Conservation (phyloP, 2,329 filamentous ascomycete species). For the Xylariaceae sp. region DNA sequence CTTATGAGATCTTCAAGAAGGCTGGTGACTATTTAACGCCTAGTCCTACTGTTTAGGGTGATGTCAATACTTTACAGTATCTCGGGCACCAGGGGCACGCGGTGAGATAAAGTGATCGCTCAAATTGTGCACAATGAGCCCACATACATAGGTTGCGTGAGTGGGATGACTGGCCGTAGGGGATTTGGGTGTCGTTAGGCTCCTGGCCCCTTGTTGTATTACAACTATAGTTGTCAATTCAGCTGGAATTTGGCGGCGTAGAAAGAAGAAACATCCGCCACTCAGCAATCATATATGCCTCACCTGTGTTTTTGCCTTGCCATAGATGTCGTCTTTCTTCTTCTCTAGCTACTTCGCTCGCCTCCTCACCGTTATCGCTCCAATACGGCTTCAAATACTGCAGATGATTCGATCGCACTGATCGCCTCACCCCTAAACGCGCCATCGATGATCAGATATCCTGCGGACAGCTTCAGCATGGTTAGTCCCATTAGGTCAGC, state of each 20-base stretch:
- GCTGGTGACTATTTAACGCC: constrained; percentile 2
- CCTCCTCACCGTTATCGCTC: not conserved
- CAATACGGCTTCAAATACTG: not conserved
- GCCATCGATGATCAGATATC: not conserved
- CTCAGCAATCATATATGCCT: constrained; percentile 11
- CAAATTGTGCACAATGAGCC: constrained; percentile 10
- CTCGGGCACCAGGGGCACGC: not conserved
- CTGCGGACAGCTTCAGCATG: not conserved
- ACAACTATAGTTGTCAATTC: constrained; percentile 9
- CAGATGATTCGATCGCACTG: not conserved
- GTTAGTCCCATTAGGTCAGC: not conserved
- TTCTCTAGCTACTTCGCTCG: not conserved
- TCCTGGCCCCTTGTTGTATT: not conserved
- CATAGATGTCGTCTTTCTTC: constrained; percentile 7
- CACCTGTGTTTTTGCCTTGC: constrained; percentile 11
- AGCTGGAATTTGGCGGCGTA: constrained; percentile 15
- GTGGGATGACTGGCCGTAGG: constrained; percentile 8
- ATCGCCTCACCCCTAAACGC: not conserved
- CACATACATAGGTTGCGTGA: not conserved
- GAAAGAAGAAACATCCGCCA: constrained; percentile 10
- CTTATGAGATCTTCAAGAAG: not conserved
- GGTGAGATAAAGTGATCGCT: constrained; percentile 1
- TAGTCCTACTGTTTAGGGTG: not conserved
- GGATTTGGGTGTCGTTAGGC: not conserved
- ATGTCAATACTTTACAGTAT: not conserved